These are phyloP conservation scores for Blastocystis sp. DNA, from an alignment of 352 stramenopile species.

Conservation along the genomic window DNA sequence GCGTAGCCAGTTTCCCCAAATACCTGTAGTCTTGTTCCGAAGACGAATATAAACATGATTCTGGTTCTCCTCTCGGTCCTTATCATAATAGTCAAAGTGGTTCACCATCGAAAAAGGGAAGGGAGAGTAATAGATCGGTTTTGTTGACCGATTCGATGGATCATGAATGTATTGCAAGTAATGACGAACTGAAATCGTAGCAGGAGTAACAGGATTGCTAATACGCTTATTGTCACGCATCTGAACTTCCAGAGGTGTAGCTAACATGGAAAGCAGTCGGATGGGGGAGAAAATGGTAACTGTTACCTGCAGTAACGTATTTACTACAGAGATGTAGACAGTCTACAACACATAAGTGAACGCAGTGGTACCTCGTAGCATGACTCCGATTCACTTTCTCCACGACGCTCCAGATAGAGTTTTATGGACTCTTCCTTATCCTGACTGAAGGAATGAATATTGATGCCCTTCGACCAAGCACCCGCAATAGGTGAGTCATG, in stretches of 20 bases:
- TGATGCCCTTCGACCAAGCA: constrained; percentile 52
- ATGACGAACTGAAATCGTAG: neutral
- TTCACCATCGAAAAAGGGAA: constrained; percentile 53
- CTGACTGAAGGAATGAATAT: constrained; percentile 34
- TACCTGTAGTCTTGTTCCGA: constrained; percentile 30
- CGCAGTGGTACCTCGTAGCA: neutral
- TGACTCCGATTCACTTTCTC: neutral
- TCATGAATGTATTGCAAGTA: neutral
- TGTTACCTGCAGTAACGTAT: constrained; percentile 20
- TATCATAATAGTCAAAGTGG: constrained; percentile 53
- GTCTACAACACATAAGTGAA: neutral
- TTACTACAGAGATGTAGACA: neutral
- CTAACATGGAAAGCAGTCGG: constrained; percentile 27
- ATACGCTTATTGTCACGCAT: neutral
- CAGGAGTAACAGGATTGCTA: neutral
- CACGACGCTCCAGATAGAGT: constrained; percentile 7
- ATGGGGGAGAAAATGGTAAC: constrained; percentile 40
- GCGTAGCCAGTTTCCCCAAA: constrained; percentile 49
- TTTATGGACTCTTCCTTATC: constrained; percentile 31
- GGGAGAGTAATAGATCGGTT: neutral
- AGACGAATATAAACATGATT: constrained; percentile 50
- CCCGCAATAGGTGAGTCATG: neutral
- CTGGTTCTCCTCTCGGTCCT: constrained; percentile 27
- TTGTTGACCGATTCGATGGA: neutral
- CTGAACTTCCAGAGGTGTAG: constrained; percentile 15